A percentile compares a stretch with the other conserved stretches of the same genome.
Conservation (phyloP, 1,139 yeast species). For the Blastobotrys illinoisensis region DNA sequence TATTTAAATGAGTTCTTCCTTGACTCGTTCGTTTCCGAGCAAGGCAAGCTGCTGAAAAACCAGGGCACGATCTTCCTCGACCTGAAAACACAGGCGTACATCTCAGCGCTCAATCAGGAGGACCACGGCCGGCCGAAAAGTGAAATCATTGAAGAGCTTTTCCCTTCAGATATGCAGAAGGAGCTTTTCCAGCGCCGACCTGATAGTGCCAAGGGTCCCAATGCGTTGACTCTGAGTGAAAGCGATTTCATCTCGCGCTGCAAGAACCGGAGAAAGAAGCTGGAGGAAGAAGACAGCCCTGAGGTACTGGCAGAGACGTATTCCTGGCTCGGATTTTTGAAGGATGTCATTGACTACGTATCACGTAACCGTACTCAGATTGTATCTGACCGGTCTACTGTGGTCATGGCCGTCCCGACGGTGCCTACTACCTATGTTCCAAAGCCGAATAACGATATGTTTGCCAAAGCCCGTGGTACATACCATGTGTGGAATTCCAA, state of each 20-base stretch:
- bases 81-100: slow-evolving; percentile 89
- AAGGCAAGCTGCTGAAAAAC: slow-evolving; percentile 61
- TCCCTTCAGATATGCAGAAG: slow-evolving; percentile 52
- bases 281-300: slow-evolving; percentile 45
- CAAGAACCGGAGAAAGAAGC: slow-evolving; percentile 56
- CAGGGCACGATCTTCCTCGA: slow-evolving; percentile 78
- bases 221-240: slow-evolving; percentile 59
- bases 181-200: slow-evolving; percentile 38
- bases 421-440: neutral
- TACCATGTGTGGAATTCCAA: slow-evolving; percentile 10
- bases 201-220: slow-evolving; percentile 15
- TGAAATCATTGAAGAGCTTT: slow-evolving; percentile 69
- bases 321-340: slow-evolving; percentile 68
- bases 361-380: slow-evolving; percentile 36
- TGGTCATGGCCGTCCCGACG: neutral
- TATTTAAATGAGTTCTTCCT: slow-evolving; percentile 77
- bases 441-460: neutral
- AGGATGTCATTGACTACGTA: slow-evolving; percentile 72
- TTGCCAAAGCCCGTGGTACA: slow-evolving; percentile 2
- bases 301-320: slow-evolving; percentile 53
- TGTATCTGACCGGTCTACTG: neutral
- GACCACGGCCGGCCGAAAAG: slow-evolving; percentile 49
- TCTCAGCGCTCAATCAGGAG: slow-evolving; percentile 73
- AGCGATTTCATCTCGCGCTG: slow-evolving; percentile 67
- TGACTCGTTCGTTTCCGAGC: slow-evolving; percentile 57